A percentile compares a stretch with the other conserved stretches of the same genome.
Conservation (phyloP, 306 rosid genomes). For the Cicer pinnatifidum region DNA sequence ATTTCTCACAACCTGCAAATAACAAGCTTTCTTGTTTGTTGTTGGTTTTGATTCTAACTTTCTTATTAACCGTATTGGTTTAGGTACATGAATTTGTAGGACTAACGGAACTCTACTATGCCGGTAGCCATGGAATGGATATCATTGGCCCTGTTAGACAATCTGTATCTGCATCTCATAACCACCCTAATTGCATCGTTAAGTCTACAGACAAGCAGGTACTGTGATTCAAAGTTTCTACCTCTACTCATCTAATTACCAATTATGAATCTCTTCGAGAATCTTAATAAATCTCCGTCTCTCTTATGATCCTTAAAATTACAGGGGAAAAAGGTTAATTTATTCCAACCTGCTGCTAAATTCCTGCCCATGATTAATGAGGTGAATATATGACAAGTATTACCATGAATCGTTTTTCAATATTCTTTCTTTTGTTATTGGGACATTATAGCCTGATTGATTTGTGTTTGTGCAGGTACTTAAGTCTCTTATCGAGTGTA, state of each 20-base stretch:
- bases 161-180: slow-evolving; percentile 54
- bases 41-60: slow-evolving; percentile 40
- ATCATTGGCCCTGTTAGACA: slow-evolving; percentile 79
- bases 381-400: slow-evolving; percentile 52
- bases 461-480: slow-evolving; percentile 63
- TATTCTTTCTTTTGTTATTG: slow-evolving; percentile 22
- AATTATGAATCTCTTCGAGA: neutral
- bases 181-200: slow-evolving; percentile 53
- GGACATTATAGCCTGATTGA: slow-evolving; percentile 25
- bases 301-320: slow-evolving; percentile 22
- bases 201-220: slow-evolving; percentile 67
- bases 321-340: slow-evolving; percentile 80
- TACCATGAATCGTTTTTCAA: slow-evolving; percentile 14
- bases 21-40: slow-evolving; percentile 12
- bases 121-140: slow-evolving; percentile 99
- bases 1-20: neutral
- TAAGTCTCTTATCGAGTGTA: slow-evolving; percentile 60
- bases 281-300: neutral
- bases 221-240: slow-evolving; percentile 32
- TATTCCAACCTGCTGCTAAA: slow-evolving; percentile 93
- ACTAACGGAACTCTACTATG: slow-evolving; percentile 87
- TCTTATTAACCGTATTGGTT: neutral
- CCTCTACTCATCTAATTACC: neutral
- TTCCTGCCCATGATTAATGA: slow-evolving; percentile 77
- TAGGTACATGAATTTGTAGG: slow-evolving; percentile 87